Evolutionary conservation across 176 grass and related monocot species (phyloP).

Genomic region (Rhynchospora tenuis): DNA sequence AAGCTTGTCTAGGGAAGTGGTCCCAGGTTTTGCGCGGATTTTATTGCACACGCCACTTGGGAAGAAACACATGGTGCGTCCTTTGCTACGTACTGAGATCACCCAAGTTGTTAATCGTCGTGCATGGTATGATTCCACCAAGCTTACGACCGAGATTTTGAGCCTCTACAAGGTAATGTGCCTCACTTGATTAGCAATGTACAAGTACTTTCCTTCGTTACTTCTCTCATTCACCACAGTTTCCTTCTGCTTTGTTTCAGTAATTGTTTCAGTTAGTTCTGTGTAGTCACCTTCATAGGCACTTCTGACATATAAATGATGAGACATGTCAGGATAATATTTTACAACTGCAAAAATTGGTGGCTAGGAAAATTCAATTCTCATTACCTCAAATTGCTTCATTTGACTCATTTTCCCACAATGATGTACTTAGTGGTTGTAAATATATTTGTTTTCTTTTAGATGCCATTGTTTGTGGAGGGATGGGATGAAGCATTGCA

Average conservation of each 20-base stretch:
- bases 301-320: not conserved
- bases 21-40: conserved; percentile 93
- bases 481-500: conserved; percentile 97
- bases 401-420: not conserved
- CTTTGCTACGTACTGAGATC: conserved; percentile 90
- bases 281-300: not conserved
- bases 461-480: conserved; percentile 88
- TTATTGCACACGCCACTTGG: conserved; percentile 83
- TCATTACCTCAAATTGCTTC: not conserved
- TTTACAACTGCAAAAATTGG: not conserved
- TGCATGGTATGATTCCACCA: conserved; percentile 89
- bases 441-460: conserved; percentile 19
- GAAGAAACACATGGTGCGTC: conserved; percentile 94
- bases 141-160: conserved; percentile 76
- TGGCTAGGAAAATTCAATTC: not conserved
- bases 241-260: too few species aligned
- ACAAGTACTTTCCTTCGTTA: too few species aligned
- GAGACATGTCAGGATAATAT: not conserved
- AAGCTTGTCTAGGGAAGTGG: conserved; percentile 90
- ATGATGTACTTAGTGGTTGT: not conserved
- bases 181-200: not conserved
- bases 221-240: too few species aligned
- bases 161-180: conserved; percentile 79
- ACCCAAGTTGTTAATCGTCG: conserved; percentile 90
- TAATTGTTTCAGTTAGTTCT: too few species aligned